phyloP scores from a whole-genome alignment of 1,139 yeast species.

The Hansenula anomala region DNA sequence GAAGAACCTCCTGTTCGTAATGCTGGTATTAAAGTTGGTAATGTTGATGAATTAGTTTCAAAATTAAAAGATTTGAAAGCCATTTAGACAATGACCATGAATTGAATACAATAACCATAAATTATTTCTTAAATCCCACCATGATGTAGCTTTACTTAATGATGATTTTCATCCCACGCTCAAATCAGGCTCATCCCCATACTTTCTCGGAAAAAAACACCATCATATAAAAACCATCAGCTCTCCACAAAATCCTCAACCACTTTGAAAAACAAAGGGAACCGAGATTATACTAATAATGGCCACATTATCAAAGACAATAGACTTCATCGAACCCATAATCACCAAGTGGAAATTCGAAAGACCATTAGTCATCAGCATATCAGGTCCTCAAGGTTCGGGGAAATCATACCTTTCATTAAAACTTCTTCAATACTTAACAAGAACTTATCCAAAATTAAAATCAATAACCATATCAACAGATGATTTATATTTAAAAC shows the following conservation, averaged over 20 bases:
- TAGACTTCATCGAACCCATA: conserved; percentile 22
- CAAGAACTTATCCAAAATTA: conserved; percentile 32
- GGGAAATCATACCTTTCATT: conserved; percentile 75
- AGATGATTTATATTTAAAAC: conserved; percentile 82
- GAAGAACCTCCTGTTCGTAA: conserved; percentile 82
- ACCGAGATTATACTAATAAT: background rate
- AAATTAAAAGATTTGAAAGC: conserved; percentile 61
- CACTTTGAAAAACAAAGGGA: too few species aligned
- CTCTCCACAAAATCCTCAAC: too few species aligned
- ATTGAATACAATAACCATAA: too few species aligned
- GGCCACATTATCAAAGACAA: conserved; percentile 11
- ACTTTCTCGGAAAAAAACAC: too few species aligned
- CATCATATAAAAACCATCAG: too few species aligned
- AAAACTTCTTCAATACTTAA: conserved; percentile 35
- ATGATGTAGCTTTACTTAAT: background rate
- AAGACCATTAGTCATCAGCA: conserved; percentile 56
- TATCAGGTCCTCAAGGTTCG: conserved; percentile 91
- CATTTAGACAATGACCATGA: conserved; percentile 9
- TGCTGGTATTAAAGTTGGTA: conserved; percentile 75
- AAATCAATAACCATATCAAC: conserved; percentile 60
- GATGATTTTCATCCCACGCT: background rate
- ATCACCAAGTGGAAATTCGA: conserved; percentile 21
- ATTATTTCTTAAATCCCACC: too few species aligned
- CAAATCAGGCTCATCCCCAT: background rate
- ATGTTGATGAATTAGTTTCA: conserved; percentile 76